Base-by-base conservation (phyloP, 1,139 yeast genomes). In the Kodamaea plutei region DNA sequence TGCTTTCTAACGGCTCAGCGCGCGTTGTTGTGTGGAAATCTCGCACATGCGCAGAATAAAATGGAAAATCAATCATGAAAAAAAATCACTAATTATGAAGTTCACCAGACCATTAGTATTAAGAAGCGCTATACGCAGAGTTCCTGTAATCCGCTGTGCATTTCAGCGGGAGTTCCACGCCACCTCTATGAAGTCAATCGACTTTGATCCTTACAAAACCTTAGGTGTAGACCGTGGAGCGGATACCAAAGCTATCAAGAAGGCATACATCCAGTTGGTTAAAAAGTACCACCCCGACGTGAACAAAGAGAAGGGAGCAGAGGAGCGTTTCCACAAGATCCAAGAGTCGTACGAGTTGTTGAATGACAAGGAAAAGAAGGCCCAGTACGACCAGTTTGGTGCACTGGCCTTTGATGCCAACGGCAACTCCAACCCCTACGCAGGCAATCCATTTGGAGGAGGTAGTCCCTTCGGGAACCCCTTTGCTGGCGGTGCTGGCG, bases 241-340 rank as follows among this genome's bases (percentile, higher is more conserved):
- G 0, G 73, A 81, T 14, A 67, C 81, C n/a, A 73, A 84, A 20
- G 94, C 88, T 20, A 89, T 91, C 59, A 91, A 91, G 58, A 88
- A 87, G 60, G 94, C 96, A 5, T 91, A 91, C 62, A 88, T 88
- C 54, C 84, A 87, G 50, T 66, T 91, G 41, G 98, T 96, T 14
- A 93, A 93, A 57, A 78, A 91, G 56, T 85, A 69, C 58, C 99
- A 91, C 58, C 99, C 99, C 1, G 99, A 91, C 63, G 85, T 91
- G 31, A 91, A 91, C 59, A 91, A 91, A 58, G 96, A 84, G 44
- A 73, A 77, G 23, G 93, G 76, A 18, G 94, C 97, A 0, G 95
- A 89, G 47, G 76, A 79, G 50, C 79, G 77, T 55, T 91, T 91
- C 61, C 97, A 91, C 52, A 88, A 85, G 50, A 76, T 91, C 44